A percentile compares a stretch with the other conserved stretches of the same genome.
phyloP scores from a whole-genome alignment of 257 asterid genomes.

The Gentiana macrophylla region DNA sequence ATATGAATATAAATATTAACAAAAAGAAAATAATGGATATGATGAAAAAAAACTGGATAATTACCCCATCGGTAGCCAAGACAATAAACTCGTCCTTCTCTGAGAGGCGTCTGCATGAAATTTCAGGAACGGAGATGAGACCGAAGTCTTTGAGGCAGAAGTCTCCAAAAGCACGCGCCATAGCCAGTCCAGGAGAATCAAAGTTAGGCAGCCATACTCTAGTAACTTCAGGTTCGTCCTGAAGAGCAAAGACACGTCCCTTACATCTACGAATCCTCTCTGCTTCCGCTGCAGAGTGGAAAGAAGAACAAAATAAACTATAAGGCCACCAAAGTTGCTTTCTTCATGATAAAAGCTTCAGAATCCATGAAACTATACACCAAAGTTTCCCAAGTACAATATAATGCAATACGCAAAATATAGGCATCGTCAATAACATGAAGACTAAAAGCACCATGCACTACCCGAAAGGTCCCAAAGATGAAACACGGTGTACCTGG shows the following conservation, averaged over 20 bases:
- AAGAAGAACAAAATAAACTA: neutral
- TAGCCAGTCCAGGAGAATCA: conserved; percentile 69
- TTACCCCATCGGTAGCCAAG: conserved; percentile 70
- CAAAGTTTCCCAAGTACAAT: too few relatives aligned
- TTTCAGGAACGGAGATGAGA: conserved; percentile 61
- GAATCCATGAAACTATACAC: too few relatives aligned
- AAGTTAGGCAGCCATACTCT: conserved; percentile 63
- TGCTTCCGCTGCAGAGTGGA: conserved; percentile 38
- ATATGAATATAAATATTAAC: too few relatives aligned
- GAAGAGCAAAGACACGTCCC: conserved; percentile 62
- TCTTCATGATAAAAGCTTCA: too few relatives aligned
- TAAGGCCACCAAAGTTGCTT: too few relatives aligned
- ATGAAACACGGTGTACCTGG: conserved; percentile 41
- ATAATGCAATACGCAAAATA: too few relatives aligned
- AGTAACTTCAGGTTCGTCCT: conserved; percentile 62
- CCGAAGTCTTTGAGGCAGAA: conserved; percentile 71
- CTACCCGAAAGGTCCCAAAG: conserved; percentile 1
- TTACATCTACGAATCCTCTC: conserved; percentile 58
- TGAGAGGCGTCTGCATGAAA: conserved; percentile 39
- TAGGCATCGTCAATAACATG: neutral
- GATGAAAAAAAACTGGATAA: neutral
- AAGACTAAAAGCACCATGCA: neutral
- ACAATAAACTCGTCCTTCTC: conserved; percentile 52
- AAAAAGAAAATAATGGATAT: neutral
- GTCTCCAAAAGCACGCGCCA: conserved; percentile 81